Percentiles rank a stretch among this genome's conserved stretches.
Evolutionary conservation across 2,329 filamentous ascomycete genomes (phyloP).

Genomic region (Fusarium ambrosium): DNA sequence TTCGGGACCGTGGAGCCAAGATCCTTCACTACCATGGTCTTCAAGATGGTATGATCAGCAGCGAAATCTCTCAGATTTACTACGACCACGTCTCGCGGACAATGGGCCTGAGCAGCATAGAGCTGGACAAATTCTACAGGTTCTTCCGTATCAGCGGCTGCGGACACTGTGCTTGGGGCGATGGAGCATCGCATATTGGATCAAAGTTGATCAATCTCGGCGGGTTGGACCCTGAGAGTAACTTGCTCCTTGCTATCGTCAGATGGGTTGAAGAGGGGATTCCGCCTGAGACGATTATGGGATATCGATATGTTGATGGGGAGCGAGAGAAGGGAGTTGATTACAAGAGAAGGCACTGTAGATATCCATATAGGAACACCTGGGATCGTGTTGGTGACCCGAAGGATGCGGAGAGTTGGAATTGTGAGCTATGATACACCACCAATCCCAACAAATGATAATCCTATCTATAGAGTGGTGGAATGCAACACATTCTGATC

Average conservation of each 20-base stretch:
- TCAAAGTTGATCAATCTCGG: constrained; percentile 39
- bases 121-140: constrained; percentile 64
- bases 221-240: constrained; percentile 53
- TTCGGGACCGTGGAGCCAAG: constrained; percentile 57
- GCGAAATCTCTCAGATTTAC: constrained; percentile 45
- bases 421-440: constrained; percentile 7
- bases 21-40: constrained; percentile 63
- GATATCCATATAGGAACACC: constrained; percentile 31
- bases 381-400: constrained; percentile 3
- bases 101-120: constrained; percentile 44
- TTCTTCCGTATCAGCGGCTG: constrained; percentile 64
- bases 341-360: constrained; percentile 32
- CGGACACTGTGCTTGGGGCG: constrained; percentile 64
- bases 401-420: constrained; percentile 31
- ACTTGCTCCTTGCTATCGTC: constrained; percentile 62
- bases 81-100: constrained; percentile 44
- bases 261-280: constrained; percentile 61
- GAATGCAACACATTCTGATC: too few species aligned
- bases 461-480: too few species aligned
- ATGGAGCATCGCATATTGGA: constrained; percentile 57
- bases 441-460: too few species aligned
- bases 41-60: constrained; percentile 35
- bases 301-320: constrained; percentile 47
- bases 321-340: constrained; percentile 18
- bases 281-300: constrained; percentile 58